A percentile compares a stretch with the other conserved stretches of the same genome.
Conservation (phyloP, 2,329 filamentous ascomycete genomes). For the Nothopassalora personata region DNA sequence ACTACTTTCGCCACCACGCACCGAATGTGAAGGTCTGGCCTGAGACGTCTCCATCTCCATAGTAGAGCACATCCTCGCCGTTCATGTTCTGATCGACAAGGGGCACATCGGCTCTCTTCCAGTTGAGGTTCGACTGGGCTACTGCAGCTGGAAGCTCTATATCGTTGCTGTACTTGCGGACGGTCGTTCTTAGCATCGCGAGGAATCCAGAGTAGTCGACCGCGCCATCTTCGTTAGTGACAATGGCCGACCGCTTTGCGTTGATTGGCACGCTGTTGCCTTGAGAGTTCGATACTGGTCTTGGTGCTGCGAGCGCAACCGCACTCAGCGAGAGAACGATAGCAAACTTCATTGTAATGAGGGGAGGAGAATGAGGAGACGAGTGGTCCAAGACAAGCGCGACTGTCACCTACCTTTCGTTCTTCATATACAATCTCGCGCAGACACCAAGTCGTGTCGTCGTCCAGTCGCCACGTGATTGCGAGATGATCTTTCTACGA, state of each 20-base stretch:
- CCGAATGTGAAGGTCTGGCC: background rate
- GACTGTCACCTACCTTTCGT: background rate
- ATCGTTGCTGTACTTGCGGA: conserved; percentile 16
- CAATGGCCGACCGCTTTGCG: conserved; percentile 7
- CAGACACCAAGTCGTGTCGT: background rate
- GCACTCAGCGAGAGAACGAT: conserved; percentile 15
- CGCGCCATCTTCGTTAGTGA: conserved; percentile 11
- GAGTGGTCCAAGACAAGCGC: background rate
- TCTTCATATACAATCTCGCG: background rate
- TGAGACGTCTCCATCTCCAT: background rate
- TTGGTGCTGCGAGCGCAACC: conserved; percentile 19
- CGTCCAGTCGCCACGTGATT: background rate
- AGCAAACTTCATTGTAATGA: conserved; percentile 11
- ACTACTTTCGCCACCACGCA: background rate
- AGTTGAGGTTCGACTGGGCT: conserved; percentile 3
- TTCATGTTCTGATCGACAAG: conserved; percentile 13
- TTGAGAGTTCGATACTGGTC: conserved; percentile 4
- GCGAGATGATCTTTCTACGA: background rate
- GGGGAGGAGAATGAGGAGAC: background rate
- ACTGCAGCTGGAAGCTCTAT: conserved; percentile 13
- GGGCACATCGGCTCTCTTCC: conserved; percentile 13
- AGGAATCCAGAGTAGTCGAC: conserved; percentile 16
- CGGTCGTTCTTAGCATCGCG: conserved; percentile 8
- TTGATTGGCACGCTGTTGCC: conserved; percentile 8
- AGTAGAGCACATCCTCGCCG: conserved; percentile 14